These are phyloP conservation scores for Cenchrus purpureus DNA, from an alignment of 176 grass and related monocot genomes.

Conservation along the genomic window DNA sequence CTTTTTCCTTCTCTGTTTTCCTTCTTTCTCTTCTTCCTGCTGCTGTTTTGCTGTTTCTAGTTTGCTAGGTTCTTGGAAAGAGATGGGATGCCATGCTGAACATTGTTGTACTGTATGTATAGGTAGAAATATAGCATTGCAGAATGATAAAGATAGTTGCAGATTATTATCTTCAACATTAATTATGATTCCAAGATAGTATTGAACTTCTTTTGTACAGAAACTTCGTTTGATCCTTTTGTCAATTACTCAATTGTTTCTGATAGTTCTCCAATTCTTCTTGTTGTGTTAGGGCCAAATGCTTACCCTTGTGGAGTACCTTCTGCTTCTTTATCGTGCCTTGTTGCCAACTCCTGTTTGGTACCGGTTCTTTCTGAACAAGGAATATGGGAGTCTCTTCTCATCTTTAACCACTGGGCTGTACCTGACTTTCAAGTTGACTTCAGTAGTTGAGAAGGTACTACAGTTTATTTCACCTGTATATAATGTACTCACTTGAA, in stretches of 20 bases:
- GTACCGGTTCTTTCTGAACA: slow-evolving; percentile 99
- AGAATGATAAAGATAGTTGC: neutral
- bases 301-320: slow-evolving; percentile 92
- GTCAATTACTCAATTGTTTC: slow-evolving; percentile 23
- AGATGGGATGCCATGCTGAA: neutral
- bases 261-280: slow-evolving; percentile 37
- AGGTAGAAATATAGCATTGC: neutral
- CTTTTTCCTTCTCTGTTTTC: neutral
- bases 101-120: neutral
- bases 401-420: slow-evolving; percentile 93
- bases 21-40: neutral
- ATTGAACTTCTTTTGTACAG: neutral
- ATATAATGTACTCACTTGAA: slow-evolving; percentile 19
- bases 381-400: slow-evolving; percentile 97
- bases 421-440: slow-evolving; percentile 98
- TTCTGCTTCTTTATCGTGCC: slow-evolving; percentile 89
- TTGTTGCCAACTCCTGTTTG: slow-evolving; percentile 95
- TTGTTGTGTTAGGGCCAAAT: slow-evolving; percentile 93
- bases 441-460: slow-evolving; percentile 98
- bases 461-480: slow-evolving; percentile 21
- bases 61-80: neutral
- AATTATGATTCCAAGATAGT: slow-evolving; percentile 11
- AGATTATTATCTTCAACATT: neutral
- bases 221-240: slow-evolving; percentile 18
- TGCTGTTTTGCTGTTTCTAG: neutral